Percentiles rank a stretch among this genome's conserved stretches.
These are phyloP conservation scores for Hibiscus tridactylites DNA, from an alignment of 345 rosid species.

Conservation along the genomic window DNA sequence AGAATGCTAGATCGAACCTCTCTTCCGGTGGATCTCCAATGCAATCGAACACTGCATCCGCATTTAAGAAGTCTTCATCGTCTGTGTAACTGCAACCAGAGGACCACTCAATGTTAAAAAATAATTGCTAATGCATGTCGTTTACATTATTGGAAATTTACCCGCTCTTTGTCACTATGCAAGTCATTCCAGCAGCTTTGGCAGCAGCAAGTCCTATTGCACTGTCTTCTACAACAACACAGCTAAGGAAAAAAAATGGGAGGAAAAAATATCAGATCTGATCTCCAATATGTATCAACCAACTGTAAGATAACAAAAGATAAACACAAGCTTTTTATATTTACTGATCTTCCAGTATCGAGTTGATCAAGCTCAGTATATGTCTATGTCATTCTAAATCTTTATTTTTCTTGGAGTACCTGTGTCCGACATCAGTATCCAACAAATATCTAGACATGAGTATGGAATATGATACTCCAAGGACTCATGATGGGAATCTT, in stretches of 20 bases:
- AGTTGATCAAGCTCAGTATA: neutral
- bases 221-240: slow-evolving; percentile 93
- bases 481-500: too few relatives aligned
- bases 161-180: slow-evolving; percentile 92
- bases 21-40: slow-evolving; percentile 96
- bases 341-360: neutral
- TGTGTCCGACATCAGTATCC: neutral
- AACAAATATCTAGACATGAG: too few relatives aligned
- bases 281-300: neutral
- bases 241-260: slow-evolving; percentile 37
- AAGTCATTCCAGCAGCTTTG: slow-evolving; percentile 94
- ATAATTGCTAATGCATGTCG: neutral
- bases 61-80: slow-evolving; percentile 73
- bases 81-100: slow-evolving; percentile 67
- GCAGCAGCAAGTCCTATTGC: slow-evolving; percentile 93
- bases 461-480: too few relatives aligned
- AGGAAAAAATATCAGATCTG: neutral
- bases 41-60: slow-evolving; percentile 83
- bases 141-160: slow-evolving; percentile 5
- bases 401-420: neutral
- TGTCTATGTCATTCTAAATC: neutral
- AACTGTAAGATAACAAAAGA: neutral
- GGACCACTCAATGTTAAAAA: neutral
- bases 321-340: neutral
- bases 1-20: slow-evolving; percentile 69